phyloP scores from a whole-genome alignment of 2,329 filamentous ascomycete species.

The Colletotrichum lupini region DNA sequence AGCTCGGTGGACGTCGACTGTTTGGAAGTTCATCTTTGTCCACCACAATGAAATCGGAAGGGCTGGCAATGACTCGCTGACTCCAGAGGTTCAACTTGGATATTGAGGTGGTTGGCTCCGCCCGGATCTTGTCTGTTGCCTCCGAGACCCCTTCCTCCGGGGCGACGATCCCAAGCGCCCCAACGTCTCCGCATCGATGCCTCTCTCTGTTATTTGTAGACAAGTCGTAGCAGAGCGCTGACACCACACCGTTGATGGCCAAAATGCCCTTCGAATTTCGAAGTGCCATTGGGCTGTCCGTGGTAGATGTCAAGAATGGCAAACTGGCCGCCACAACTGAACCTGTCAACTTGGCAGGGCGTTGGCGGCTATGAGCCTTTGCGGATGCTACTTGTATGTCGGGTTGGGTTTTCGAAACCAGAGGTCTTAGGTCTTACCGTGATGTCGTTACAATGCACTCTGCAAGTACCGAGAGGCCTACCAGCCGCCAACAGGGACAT shows the following conservation, averaged over 20 bases:
- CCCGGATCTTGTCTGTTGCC: conserved; percentile 8
- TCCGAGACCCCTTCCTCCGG: background rate
- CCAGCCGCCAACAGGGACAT: background rate
- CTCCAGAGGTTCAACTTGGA: background rate
- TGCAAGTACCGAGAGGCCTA: conserved; percentile 15
- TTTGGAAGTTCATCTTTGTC: conserved; percentile 8
- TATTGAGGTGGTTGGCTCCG: conserved; percentile 21
- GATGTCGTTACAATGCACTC: background rate
- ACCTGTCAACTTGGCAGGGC: conserved; percentile 20
- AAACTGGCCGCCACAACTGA: background rate
- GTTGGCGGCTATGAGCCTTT: background rate
- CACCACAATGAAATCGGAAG: background rate
- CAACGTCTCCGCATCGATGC: conserved; percentile 2
- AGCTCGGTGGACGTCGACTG: conserved; percentile 7
- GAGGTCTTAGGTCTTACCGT: too few relatives aligned
- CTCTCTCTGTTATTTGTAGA: background rate
- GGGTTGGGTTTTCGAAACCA: too few relatives aligned
- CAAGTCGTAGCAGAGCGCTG: background rate
- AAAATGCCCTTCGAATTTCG: background rate
- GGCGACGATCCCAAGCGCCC: conserved; percentile 11
- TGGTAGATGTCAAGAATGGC: background rate
- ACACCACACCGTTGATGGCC: background rate
- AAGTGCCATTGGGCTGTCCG: background rate
- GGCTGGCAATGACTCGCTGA: background rate
- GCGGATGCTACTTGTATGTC: background rate